These are phyloP conservation scores for Tylopilus sp. DNA, from an alignment of 768 basidiomycete genomes.

Conservation along the genomic window DNA sequence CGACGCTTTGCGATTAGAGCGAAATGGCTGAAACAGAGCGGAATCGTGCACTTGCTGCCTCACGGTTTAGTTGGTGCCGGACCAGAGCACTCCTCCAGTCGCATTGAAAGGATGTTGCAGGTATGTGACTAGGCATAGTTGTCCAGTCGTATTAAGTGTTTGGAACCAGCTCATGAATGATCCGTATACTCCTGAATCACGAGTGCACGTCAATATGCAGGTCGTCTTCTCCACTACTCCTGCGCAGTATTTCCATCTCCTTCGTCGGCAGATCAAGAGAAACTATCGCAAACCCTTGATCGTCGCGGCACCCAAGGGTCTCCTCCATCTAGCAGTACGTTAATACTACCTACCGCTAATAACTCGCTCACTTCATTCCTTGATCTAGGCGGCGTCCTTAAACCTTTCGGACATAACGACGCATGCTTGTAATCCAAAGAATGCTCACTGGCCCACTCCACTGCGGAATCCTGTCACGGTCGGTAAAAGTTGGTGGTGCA, in stretches of 20 bases:
- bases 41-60: slow-evolving; percentile 78
- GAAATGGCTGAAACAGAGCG: no score
- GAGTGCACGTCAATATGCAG: slow-evolving; percentile 73
- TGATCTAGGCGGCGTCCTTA: slow-evolving; percentile 67
- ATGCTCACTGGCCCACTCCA: no score
- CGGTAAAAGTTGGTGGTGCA: no score
- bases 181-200: no score
- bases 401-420: slow-evolving; percentile 62
- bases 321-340: slow-evolving; percentile 72
- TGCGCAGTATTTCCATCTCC: slow-evolving; percentile 89
- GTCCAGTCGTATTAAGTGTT: slow-evolving; percentile 70
- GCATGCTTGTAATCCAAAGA: no score
- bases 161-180: slow-evolving; percentile 68
- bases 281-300: slow-evolving; percentile 87
- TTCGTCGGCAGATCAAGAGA: slow-evolving; percentile 81
- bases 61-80: no score
- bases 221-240: slow-evolving; percentile 85
- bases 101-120: no score
- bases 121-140: slow-evolving; percentile 94
- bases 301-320: slow-evolving; percentile 80
- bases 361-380: not conserved
- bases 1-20: slow-evolving; percentile 21
- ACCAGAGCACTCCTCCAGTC: no score
- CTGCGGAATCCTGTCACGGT: no score
- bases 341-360: not conserved